A percentile compares a stretch with the other conserved stretches of the same genome.
Conservation (phyloP, 2,329 filamentous ascomycete species). For the Trichoderma atrobrunneum region DNA sequence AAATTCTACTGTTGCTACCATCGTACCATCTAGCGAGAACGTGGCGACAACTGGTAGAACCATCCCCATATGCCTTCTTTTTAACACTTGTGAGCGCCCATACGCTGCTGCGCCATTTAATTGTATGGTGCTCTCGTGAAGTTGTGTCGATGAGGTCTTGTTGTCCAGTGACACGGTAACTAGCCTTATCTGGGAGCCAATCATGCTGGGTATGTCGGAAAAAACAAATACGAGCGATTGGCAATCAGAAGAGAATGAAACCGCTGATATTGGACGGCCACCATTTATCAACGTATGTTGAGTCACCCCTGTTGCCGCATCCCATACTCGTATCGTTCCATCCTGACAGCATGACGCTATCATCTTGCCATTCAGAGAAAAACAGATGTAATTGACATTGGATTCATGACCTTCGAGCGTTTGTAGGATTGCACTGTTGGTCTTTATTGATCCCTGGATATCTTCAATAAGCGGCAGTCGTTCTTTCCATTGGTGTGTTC, state of each 20-base stretch:
- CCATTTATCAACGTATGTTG: neutral
- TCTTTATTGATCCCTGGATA: neutral
- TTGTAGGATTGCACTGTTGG: conserved; percentile 17
- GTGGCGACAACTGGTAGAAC: too few species aligned
- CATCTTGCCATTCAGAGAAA: neutral
- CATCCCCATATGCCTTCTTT: too few species aligned
- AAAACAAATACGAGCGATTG: neutral
- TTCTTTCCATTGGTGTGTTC: conserved; percentile 22
- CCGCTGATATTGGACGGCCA: neutral
- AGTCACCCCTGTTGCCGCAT: neutral
- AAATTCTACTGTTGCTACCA: accelerated
- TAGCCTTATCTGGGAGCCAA: too few species aligned
- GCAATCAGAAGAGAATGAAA: neutral
- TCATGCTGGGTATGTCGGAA: too few species aligned
- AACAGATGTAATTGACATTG: neutral
- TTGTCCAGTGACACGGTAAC: neutral
- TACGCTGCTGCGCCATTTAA: neutral
- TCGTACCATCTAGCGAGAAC: neutral
- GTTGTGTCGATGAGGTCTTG: neutral
- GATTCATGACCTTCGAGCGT: conserved; percentile 23
- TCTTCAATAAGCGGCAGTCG: conserved; percentile 22
- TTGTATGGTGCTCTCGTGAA: neutral
- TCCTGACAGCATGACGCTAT: neutral
- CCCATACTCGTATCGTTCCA: neutral
- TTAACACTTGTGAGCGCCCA: accelerated